Base-by-base conservation (phyloP, 106 monocot species). In the Cymbidium sinense region DNA sequence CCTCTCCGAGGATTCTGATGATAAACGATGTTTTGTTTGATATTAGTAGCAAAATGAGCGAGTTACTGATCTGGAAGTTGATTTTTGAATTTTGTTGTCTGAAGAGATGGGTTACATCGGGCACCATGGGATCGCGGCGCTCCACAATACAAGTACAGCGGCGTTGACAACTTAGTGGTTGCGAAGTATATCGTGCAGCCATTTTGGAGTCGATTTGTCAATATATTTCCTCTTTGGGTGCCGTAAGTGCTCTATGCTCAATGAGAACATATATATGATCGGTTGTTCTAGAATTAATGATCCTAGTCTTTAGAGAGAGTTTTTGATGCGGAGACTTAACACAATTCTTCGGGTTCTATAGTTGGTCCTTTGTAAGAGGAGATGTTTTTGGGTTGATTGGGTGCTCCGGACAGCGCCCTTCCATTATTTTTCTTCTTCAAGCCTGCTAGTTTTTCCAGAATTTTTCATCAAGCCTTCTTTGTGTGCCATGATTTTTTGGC, bases 151-250 rank as follows among this genome's bases (percentile, higher is more conserved):
- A 93, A 87, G 84, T 96, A 96, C 64, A 93, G 91, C 33, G 96
- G 96, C 9, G 89, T 93, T 51, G 96, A 96, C 76, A 87, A 93
- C 43, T 96, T 93, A 23, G 76, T 96, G 20, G 79, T 96, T 62
- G n/a, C n/a, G 0, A 96, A 96, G 81, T 96, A 93, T 65, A 51
- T 96, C 10, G 65, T 96, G 81, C 91, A 96, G 41, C 96, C 96
- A 7, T 96, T 96, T 71, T 96, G 96, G 96, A 86, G 81, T 20
- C 86, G 81, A 55, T 91, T 78, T 37, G 93, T 96, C 39, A 89
- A 81, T 7, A 77, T 96, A 7, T 96, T 96, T 77, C 96, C 96
- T 79, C 96, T 96, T 78, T 96, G 96, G 96, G 93, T 96, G 89
- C 96, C 96, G 96, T 96, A 85, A 86, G 91, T 82, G 50, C 65